These are phyloP conservation scores for Lactarius evosmus DNA, from an alignment of 768 basidiomycete species.

Conservation along the genomic window DNA sequence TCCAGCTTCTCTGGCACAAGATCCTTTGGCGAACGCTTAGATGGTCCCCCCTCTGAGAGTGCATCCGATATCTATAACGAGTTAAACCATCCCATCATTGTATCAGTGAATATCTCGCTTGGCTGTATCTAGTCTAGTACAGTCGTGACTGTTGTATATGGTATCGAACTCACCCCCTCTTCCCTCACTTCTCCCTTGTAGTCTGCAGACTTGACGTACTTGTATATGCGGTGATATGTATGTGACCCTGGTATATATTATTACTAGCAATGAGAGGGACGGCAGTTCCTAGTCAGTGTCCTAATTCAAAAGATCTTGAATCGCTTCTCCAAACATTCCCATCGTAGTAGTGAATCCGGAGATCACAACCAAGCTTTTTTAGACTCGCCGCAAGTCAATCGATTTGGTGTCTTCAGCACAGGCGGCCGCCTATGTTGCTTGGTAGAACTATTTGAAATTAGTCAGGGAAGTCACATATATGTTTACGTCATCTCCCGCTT, in stretches of 20 bases:
- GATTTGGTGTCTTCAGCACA: too few species aligned
- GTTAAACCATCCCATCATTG: not conserved
- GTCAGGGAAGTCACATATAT: not conserved
- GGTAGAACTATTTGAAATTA: too few species aligned
- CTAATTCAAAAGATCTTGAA: too few species aligned
- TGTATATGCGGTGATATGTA: not conserved
- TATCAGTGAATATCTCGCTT: too few species aligned
- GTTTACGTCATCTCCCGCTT: not conserved
- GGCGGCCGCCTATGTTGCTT: too few species aligned
- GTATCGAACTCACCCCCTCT: not conserved
- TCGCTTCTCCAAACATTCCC: too few species aligned
- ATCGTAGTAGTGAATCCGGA: too few species aligned
- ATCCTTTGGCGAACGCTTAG: not conserved
- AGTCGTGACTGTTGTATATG: not conserved
- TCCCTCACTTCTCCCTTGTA: not conserved
- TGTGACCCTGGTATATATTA: too few species aligned
- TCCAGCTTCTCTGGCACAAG: not conserved
- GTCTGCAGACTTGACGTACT: not conserved
- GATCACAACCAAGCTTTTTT: too few species aligned
- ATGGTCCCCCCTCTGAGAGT: not conserved
- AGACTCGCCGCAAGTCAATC: too few species aligned
- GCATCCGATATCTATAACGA: not conserved
- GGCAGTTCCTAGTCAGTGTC: too few species aligned
- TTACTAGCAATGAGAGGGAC: too few species aligned
- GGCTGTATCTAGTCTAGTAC: not conserved